Percentiles rank a stretch among this genome's conserved stretches.
phyloP scores from a whole-genome alignment of 192 early-diverging fungal species.

The Entomortierella lignicola region DNA sequence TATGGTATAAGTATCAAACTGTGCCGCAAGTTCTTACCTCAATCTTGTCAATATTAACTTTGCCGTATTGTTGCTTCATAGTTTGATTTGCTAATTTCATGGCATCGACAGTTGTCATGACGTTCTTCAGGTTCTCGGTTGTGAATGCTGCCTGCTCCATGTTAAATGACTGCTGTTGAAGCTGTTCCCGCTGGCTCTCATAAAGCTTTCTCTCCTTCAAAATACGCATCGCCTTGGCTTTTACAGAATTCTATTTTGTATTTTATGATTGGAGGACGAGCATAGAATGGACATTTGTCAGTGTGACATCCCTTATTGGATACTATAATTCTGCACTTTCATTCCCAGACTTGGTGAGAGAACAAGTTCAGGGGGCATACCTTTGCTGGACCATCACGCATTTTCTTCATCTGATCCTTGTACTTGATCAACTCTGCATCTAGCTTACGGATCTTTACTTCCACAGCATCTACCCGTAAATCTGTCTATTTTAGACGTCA shows the following conservation, averaged over 20 bases:
- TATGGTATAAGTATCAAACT: too few species aligned
- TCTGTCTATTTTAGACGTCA: conserved; percentile 75
- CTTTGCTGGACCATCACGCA: conserved; percentile 90
- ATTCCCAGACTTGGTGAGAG: too few species aligned
- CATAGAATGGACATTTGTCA: too few species aligned
- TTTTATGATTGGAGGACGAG: not conserved
- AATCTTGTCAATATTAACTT: conserved; percentile 94
- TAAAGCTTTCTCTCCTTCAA: conserved; percentile 97
- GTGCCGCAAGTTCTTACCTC: conserved; percentile 79
- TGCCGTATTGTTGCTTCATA: conserved; percentile 97
- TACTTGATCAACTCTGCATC: conserved; percentile 93
- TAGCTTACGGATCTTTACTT: conserved; percentile 94
- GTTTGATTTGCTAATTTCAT: conserved; percentile 96
- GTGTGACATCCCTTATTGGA: too few species aligned
- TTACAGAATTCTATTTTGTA: conserved; percentile 78
- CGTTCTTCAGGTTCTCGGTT: conserved; percentile 97
- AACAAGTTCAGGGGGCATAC: too few species aligned
- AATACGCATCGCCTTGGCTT: conserved; percentile 90
- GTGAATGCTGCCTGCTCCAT: conserved; percentile 97
- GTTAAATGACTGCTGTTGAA: conserved; percentile 97
- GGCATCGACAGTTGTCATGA: conserved; percentile 95
- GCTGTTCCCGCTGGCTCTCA: conserved; percentile 93
- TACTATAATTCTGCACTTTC: too few species aligned
- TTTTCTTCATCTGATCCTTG: conserved; percentile 93
- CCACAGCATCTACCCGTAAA: conserved; percentile 83